phyloP scores from a whole-genome alignment of 768 basidiomycete genomes.

The Mycena sanguinolenta region DNA sequence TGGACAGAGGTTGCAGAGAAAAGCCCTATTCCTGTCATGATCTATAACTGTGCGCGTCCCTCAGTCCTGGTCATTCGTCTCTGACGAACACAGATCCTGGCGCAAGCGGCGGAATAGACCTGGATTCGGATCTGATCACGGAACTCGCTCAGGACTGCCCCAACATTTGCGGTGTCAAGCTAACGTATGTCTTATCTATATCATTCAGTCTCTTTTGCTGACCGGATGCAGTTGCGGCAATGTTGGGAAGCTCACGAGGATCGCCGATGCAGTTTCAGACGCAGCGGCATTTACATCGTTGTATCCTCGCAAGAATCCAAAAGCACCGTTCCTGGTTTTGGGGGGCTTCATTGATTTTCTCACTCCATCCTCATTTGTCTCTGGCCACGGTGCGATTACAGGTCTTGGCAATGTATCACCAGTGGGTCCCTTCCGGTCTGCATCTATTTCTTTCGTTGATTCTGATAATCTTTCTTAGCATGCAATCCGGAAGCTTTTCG shows the following conservation, averaged over 20 bases:
- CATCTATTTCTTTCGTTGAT: constrained; percentile 13
- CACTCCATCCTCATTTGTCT: constrained; percentile 76
- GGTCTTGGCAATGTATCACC: constrained; percentile 90
- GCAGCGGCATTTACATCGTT: constrained; percentile 65
- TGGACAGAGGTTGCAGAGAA: constrained; percentile 82
- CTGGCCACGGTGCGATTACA: constrained; percentile 91
- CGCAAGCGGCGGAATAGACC: constrained; percentile 89
- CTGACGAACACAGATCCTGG: constrained; percentile 70
- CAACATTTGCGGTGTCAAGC: constrained; percentile 89
- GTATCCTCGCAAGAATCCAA: constrained; percentile 76
- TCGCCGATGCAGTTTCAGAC: constrained; percentile 75
- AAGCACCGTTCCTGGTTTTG: constrained; percentile 84
- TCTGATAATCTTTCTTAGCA: constrained; percentile 52
- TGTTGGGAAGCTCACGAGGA: constrained; percentile 91
- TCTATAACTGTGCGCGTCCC: constrained; percentile 83
- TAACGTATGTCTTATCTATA: constrained; percentile 71
- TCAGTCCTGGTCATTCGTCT: constrained; percentile 15
- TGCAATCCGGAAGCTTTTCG: constrained; percentile 70
- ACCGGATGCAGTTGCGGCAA: constrained; percentile 77
- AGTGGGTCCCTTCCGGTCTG: constrained; percentile 51
- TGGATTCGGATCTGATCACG: constrained; percentile 89
- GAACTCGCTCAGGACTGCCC: constrained; percentile 83
- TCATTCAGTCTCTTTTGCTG: constrained; percentile 23
- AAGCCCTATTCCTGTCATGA: constrained; percentile 88
- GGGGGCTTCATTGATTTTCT: constrained; percentile 91